Evolutionary conservation across 306 rosid genomes (phyloP).

Genomic region (Cicer pinnatifidum): DNA sequence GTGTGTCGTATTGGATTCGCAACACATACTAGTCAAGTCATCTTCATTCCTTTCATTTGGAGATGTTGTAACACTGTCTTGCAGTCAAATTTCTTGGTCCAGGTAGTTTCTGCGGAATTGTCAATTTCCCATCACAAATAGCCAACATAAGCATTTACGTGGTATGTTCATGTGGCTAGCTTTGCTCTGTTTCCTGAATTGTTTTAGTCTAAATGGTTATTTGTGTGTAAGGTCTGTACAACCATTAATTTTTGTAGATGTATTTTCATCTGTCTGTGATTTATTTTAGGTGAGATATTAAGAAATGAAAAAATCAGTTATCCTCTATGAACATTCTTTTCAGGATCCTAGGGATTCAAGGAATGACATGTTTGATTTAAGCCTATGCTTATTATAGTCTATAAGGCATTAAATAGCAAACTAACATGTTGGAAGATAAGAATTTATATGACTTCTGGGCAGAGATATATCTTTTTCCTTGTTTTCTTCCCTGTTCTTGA

Average conservation of each 20-base stretch:
- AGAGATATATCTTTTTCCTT: background rate
- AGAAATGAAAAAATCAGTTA: conserved; percentile 1
- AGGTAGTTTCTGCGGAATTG: background rate
- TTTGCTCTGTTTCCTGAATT: conserved; percentile 16
- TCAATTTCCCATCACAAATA: conserved; percentile 23
- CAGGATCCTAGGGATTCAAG: conserved; percentile 13
- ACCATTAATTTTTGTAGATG: background rate
- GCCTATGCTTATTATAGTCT: conserved; percentile 3
- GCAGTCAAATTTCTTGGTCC: conserved; percentile 2
- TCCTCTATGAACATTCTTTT: background rate
- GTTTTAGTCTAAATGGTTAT: background rate
- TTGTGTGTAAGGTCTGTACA: background rate
- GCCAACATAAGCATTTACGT: background rate
- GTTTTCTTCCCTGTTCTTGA: background rate
- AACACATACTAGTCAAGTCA: background rate
- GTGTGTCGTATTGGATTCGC: background rate
- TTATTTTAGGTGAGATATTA: background rate
- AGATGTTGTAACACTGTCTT: conserved; percentile 19
- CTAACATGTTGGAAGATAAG: conserved; percentile 6
- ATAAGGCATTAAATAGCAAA: background rate
- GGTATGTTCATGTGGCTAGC: background rate
- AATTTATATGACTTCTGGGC: background rate
- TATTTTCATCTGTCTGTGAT: conserved; percentile 5
- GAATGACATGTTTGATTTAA: conserved; percentile 2
- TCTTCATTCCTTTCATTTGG: conserved; percentile 28